These are phyloP conservation scores for Lasiodiplodia theobromae DNA, from an alignment of 2,329 filamentous ascomycete genomes.

Conservation along the genomic window DNA sequence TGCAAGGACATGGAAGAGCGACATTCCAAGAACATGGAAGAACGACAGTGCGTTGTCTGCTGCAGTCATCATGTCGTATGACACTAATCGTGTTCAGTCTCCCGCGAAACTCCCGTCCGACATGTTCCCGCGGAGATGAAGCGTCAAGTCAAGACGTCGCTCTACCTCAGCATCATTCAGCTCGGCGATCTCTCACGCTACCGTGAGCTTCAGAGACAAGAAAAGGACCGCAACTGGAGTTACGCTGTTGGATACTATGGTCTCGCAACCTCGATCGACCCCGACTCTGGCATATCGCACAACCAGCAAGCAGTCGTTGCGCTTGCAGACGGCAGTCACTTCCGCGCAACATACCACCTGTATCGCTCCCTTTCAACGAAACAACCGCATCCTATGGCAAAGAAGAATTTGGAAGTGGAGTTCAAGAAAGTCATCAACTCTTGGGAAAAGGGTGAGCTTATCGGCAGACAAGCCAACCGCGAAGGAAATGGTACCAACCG, in stretches of 20 bases:
- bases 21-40: conserved; percentile 57
- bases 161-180: conserved; percentile 82
- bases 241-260: conserved; percentile 84
- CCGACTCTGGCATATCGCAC: conserved; percentile 80
- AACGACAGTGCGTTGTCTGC: conserved; percentile 24
- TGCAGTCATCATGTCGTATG: neutral
- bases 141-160: conserved; percentile 72
- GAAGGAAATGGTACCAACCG: conserved; percentile 63
- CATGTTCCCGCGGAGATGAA: conserved; percentile 54
- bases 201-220: conserved; percentile 74
- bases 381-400: conserved; percentile 76
- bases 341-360: conserved; percentile 87
- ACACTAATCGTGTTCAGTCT: conserved; percentile 48
- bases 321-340: conserved; percentile 77
- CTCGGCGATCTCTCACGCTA: conserved; percentile 92
- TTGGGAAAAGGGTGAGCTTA: conserved; percentile 63
- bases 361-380: conserved; percentile 81
- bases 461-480: conserved; percentile 45
- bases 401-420: conserved; percentile 78
- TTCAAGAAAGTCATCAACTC: conserved; percentile 71
- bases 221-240: conserved; percentile 71
- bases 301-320: conserved; percentile 92
- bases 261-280: conserved; percentile 79
- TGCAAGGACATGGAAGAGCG: conserved; percentile 51
- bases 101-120: conserved; percentile 38